phyloP scores from a whole-genome alignment of 139 green algal genomes.

The Chlorella ohadii region DNA sequence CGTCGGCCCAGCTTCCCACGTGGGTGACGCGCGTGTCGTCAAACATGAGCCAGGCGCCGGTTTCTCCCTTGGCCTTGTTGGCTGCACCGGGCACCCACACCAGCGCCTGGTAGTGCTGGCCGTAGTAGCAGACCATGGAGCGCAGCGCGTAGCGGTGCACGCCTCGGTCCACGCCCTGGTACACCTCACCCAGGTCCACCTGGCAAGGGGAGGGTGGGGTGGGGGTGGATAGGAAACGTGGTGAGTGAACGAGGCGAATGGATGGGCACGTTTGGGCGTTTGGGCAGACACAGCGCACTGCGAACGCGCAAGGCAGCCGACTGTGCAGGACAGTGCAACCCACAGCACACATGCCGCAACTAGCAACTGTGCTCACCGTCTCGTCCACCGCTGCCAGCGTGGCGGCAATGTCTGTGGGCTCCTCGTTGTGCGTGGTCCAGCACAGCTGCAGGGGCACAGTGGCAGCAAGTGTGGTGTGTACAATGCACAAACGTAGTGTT shows the following conservation, averaged over 20 bases:
- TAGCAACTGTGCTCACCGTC: too few species aligned
- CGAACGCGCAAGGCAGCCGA: too few species aligned
- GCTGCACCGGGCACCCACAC: slow-evolving; percentile 49
- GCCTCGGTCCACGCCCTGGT: neutral
- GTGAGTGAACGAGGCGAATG: too few species aligned
- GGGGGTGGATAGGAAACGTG: neutral
- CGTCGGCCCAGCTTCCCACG: slow-evolving; percentile 63
- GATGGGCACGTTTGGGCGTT: too few species aligned
- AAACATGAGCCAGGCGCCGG: slow-evolving; percentile 72
- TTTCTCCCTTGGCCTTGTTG: too few species aligned
- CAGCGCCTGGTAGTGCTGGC: slow-evolving; percentile 88
- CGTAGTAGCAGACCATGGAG: slow-evolving; percentile 89
- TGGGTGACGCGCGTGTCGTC: slow-evolving; percentile 40
- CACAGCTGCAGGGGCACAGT: too few species aligned
- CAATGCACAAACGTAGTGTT: too few species aligned
- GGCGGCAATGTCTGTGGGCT: neutral
- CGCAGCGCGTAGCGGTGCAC: slow-evolving; percentile 62
- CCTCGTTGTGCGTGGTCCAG: too few species aligned
- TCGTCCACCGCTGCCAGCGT: slow-evolving; percentile 39
- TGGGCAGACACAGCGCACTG: too few species aligned
- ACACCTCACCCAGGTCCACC: slow-evolving; percentile 11
- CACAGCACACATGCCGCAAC: too few species aligned
- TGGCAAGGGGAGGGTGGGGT: neutral
- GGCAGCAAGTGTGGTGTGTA: too few species aligned
- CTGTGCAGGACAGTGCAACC: too few species aligned